phyloP scores from a whole-genome alignment of 2,329 filamentous ascomycete genomes.

The Aspergillus novofumigatus region DNA sequence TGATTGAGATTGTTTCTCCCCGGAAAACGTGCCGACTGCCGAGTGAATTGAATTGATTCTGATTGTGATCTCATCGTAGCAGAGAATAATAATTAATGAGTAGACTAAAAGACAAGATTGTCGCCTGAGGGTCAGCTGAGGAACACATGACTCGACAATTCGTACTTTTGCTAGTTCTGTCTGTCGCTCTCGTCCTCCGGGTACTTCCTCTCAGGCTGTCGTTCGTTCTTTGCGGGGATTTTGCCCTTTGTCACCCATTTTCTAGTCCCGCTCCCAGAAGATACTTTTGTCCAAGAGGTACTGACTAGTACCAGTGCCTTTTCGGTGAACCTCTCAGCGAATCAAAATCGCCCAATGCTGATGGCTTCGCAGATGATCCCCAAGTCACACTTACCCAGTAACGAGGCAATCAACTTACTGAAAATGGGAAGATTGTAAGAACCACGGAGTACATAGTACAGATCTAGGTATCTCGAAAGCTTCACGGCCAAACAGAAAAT shows the following conservation, averaged over 20 bases:
- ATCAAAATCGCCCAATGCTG: background rate
- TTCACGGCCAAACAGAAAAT: background rate
- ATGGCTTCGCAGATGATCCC: background rate
- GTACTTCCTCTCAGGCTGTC: background rate
- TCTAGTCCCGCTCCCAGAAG: background rate
- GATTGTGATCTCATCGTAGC: background rate
- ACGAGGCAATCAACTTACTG: background rate
- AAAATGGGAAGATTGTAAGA: too few relatives aligned
- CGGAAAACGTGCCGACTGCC: conserved; percentile 14
- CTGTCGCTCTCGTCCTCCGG: too few relatives aligned
- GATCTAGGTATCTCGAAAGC: background rate
- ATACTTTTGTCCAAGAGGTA: background rate
- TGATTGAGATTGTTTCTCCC: background rate
- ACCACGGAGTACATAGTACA: background rate
- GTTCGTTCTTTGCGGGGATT: background rate
- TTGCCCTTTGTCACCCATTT: background rate
- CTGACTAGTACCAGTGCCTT: background rate
- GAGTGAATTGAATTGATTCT: background rate
- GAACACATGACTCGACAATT: background rate
- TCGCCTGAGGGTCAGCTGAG: background rate
- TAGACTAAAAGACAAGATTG: background rate
- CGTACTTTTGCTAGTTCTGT: background rate
- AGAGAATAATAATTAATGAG: background rate
- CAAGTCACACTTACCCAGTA: background rate
- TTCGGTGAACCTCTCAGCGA: background rate